A percentile compares a stretch with the other conserved stretches of the same genome.
phyloP scores from a whole-genome alignment of 2,329 filamentous ascomycete genomes.

The Penicillium sclerotigenum region DNA sequence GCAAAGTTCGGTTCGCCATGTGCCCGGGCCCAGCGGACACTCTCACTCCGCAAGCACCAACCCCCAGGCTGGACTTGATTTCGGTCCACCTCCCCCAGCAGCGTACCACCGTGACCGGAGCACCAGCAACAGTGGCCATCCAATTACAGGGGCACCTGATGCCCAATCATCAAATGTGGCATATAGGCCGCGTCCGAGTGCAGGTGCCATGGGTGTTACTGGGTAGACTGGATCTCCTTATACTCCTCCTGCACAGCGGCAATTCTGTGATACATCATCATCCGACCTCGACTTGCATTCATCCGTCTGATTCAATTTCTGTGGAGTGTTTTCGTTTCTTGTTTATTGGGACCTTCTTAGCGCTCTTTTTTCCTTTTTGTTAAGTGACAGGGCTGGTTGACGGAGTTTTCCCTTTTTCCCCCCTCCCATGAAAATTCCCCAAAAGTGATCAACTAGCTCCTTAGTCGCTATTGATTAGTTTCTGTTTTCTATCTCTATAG shows the following conservation, averaged over 20 bases:
- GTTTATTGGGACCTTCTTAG: constrained; percentile 27
- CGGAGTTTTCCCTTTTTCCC: constrained; percentile 24
- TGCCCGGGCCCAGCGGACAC: constrained; percentile 49
- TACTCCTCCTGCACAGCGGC: constrained; percentile 20
- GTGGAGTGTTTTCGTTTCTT: constrained; percentile 15
- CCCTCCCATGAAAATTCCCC: constrained; percentile 19
- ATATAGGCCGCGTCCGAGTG: constrained; percentile 37
- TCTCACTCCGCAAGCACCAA: constrained; percentile 29
- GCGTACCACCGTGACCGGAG: constrained; percentile 36
- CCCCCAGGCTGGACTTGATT: constrained; percentile 25
- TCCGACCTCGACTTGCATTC: constrained; percentile 16
- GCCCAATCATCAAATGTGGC: constrained; percentile 34
- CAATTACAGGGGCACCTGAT: constrained; percentile 26
- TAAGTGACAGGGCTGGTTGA: constrained; percentile 30
- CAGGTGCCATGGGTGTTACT: constrained; percentile 42
- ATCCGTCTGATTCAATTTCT: constrained; percentile 16
- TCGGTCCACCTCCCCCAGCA: constrained; percentile 24
- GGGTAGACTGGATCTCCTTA: constrained; percentile 23
- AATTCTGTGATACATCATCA: constrained; percentile 16
- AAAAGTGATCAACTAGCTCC: constrained; percentile 25
- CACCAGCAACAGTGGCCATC: constrained; percentile 35
- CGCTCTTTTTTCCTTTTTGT: constrained; percentile 24
- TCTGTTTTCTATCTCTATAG: constrained; percentile 10
- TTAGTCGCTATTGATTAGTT: constrained; percentile 19
- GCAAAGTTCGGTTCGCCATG: constrained; percentile 77